Evolutionary conservation across 2,329 filamentous ascomycete species (phyloP), one percentile per base, ranked within the genome.

Genomic region (Thyridium curvatum): DNA sequence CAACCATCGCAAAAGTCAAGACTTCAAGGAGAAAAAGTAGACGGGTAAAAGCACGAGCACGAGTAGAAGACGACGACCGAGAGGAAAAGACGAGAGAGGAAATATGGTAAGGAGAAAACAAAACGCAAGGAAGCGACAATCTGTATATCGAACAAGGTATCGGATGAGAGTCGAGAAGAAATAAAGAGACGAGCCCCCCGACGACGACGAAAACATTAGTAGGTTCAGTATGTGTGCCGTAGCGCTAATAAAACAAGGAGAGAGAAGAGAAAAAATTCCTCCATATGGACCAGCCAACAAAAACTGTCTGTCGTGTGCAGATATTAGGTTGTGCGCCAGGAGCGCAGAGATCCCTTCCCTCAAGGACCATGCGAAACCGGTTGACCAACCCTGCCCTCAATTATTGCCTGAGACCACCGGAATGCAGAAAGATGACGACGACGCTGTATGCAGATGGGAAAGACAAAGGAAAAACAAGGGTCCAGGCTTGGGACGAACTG

Each of bases 221-320:
- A 51, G 55, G 49, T 52, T 37, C 45, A 51, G 46, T 62, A 63
- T 49, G 52, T 58, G 54, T 58, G 62, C 63, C 61, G 60, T 64
- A 67, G 63, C 63, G n/a, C n/a, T n/a, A n/a, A n/a, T 66, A 68
- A 61, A 60, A 62, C 60, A 59, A 69, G 62, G 68, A 59, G 58
- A 62, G 59, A 61, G 56, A 60, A 62, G 58, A 61, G 56, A 62
- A 61, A 53, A 50, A 55, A 49, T 51, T 48, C 55, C 53, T 54
- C 55, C 62, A 52, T 63, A 65, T 72, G 69, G 68, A 65, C 70
- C 70, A 72, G 69, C 70, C 69, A 72, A 67, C 60, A 56, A 55
- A 55, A 26, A 26, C 21, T 26, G 21, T 26, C 21, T 26, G 21
- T 52, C 53, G 50, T 46, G 52, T 54, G 62, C 63, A 68, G 63